Evolutionary conservation across 1,139 yeast species (phyloP).

Genomic region (Fermentozyma sake): DNA sequence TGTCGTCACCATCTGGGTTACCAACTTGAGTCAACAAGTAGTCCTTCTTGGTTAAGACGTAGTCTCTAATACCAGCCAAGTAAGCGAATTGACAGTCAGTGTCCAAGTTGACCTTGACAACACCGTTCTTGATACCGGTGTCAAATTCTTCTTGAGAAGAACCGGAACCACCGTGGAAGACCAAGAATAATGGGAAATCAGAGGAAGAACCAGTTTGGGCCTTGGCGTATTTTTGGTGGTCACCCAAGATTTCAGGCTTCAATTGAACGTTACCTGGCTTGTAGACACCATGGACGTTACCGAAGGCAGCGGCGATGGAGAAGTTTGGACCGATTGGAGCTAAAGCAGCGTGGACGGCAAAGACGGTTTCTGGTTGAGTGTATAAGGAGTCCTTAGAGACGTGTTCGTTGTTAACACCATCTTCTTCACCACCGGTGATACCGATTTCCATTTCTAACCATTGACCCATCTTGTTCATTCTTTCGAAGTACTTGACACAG

Average conservation of each 20-base stretch:
- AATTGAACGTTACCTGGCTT: conserved; percentile 97
- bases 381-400: conserved; percentile 84
- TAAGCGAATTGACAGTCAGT: conserved; percentile 99
- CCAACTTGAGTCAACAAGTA: conserved; percentile 86
- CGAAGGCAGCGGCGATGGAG: conserved; percentile 99
- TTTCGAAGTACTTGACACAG: conserved; percentile 91
- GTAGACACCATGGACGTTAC: conserved; percentile 99
- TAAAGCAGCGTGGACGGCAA: conserved; percentile 83
- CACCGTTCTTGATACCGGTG: conserved; percentile 89
- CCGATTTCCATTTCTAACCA: conserved; percentile 99
- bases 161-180: conserved; percentile 99
- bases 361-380: conserved; percentile 96
- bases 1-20: conserved; percentile 98
- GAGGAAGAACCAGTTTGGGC: conserved; percentile 52
- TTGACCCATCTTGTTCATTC: conserved; percentile 92
- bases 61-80: conserved; percentile 95
- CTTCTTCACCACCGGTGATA: conserved; percentile 99
- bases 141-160: conserved; percentile 89
- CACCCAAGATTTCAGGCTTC: conserved; percentile 90
- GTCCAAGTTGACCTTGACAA: conserved; percentile 98
- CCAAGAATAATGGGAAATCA: conserved; percentile 85
- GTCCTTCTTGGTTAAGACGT: conserved; percentile 92
- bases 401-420: conserved; percentile 98
- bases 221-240: conserved; percentile 86
- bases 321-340: conserved; percentile 93